Evolutionary conservation across 352 stramenopile genomes (phyloP).

Genomic region (Phytophthora sansomeana): DNA sequence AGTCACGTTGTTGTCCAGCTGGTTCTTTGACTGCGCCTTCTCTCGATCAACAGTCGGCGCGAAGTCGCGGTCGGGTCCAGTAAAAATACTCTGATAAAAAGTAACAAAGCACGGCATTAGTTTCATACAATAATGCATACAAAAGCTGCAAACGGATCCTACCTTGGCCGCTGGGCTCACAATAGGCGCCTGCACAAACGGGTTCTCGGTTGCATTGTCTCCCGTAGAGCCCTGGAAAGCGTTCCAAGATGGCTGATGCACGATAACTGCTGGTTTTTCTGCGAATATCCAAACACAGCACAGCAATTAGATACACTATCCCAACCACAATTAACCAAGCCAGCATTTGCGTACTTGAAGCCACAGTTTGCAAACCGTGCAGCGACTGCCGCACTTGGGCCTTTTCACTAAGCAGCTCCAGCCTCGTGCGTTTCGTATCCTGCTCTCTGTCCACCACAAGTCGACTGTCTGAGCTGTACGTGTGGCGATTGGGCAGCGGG

Average conservation of each 20-base stretch:
- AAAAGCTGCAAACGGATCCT: slow-evolving; percentile 6
- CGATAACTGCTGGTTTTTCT: slow-evolving; percentile 51
- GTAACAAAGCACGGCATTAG: slow-evolving; percentile 3
- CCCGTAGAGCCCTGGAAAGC: slow-evolving; percentile 57
- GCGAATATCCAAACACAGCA: slow-evolving; percentile 18
- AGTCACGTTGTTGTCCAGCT: slow-evolving; percentile 48
- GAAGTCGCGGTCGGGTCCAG: slow-evolving; percentile 42
- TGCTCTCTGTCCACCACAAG: slow-evolving; percentile 64
- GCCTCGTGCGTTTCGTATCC: slow-evolving; percentile 57
- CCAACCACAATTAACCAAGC: neutral
- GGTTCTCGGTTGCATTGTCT: slow-evolving; percentile 53
- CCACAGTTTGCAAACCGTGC: slow-evolving; percentile 54
- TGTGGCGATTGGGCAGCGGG: slow-evolving; percentile 63
- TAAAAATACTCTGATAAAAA: slow-evolving; percentile 42
- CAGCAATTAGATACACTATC: neutral
- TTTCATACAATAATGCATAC: neutral
- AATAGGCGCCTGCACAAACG: slow-evolving; percentile 59
- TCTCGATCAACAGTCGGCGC: slow-evolving; percentile 43
- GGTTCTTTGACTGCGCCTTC: slow-evolving; percentile 52
- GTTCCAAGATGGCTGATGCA: slow-evolving; percentile 60
- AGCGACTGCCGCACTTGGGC: slow-evolving; percentile 68
- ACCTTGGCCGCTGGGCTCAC: slow-evolving; percentile 40
- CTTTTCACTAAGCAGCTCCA: slow-evolving; percentile 68
- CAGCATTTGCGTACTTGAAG: slow-evolving; percentile 43
- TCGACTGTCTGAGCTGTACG: slow-evolving; percentile 63